Conservation (phyloP, 768 basidiomycete genomes). For the Macrolepiota dolichaula region DNA sequence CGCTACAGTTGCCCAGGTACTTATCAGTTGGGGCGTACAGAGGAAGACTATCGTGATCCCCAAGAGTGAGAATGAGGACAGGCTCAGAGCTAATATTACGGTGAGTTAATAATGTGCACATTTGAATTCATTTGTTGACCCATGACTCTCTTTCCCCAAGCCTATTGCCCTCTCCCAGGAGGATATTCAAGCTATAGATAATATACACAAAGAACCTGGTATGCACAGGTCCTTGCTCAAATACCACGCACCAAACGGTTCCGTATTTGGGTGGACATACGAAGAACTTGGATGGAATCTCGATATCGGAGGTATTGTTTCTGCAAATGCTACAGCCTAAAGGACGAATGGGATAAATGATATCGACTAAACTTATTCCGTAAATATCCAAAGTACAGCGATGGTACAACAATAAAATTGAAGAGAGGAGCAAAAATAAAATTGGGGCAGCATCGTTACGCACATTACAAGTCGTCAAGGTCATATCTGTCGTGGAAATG, state of each 20-base stretch:
- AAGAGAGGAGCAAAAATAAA: neutral
- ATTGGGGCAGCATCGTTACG: neutral
- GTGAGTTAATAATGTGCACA: slow-evolving; percentile 17
- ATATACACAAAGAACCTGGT: slow-evolving; percentile 34
- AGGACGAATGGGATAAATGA: neutral
- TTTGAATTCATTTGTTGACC: neutral
- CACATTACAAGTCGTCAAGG: neutral
- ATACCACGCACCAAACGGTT: slow-evolving; percentile 22
- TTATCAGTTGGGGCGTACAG: slow-evolving; percentile 64
- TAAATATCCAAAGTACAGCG: neutral
- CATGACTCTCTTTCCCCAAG: slow-evolving; percentile 17
- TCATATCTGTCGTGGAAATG: slow-evolving; percentile 5
- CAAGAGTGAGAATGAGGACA: slow-evolving; percentile 48
- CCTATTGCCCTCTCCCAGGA: slow-evolving; percentile 29
- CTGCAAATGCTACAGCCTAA: neutral
- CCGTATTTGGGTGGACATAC: slow-evolving; percentile 42
- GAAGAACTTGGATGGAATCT: slow-evolving; percentile 42
- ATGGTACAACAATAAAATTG: neutral
- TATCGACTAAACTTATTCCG: neutral
- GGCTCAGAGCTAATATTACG: slow-evolving; percentile 46
- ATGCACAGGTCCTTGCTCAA: slow-evolving; percentile 35
- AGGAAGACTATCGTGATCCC: slow-evolving; percentile 60
- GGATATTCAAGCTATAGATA: slow-evolving; percentile 38
- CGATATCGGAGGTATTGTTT: slow-evolving; percentile 28
- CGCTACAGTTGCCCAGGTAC: slow-evolving; percentile 44